phyloP scores from a whole-genome alignment of 2,329 filamentous ascomycete species.

The Colletotrichum filicis region DNA sequence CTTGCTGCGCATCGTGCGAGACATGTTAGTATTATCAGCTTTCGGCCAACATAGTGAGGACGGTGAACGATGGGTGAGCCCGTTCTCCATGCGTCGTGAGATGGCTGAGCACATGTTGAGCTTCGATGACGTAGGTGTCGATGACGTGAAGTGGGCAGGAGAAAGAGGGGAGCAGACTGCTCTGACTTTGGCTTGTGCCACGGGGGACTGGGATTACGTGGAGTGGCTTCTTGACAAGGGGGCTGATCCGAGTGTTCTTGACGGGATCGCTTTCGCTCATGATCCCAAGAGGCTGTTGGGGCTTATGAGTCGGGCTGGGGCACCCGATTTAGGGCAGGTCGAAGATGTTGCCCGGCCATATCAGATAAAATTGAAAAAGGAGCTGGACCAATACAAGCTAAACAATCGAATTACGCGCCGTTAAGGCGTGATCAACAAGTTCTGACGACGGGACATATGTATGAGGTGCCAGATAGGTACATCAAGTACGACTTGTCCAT shows the following conservation, averaged over 20 bases:
- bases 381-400: no score
- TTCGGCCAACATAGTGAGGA: not conserved
- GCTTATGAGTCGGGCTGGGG: not conserved
- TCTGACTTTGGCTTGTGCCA: not conserved
- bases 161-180: not conserved
- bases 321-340: no score
- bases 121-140: not conserved
- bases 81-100: not conserved
- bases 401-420: no score
- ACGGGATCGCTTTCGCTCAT: not conserved
- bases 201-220: not conserved
- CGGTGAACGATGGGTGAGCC: no score
- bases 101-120: not conserved
- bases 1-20: not conserved
- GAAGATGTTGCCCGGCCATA: no score
- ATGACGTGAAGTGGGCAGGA: not conserved
- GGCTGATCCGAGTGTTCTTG: not conserved
- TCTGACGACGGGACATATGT: no score
- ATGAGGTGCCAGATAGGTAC: no score
- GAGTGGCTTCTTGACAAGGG: slow-evolving; percentile 5
- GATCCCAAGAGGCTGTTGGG: not conserved
- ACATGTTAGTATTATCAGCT: not conserved
- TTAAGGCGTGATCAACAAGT: no score
- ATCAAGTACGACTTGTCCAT: no score
- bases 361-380: not conserved